These are phyloP conservation scores for Arachnopeziza araneosa DNA, from an alignment of 2,329 filamentous ascomycete species.

Conservation along the genomic window DNA sequence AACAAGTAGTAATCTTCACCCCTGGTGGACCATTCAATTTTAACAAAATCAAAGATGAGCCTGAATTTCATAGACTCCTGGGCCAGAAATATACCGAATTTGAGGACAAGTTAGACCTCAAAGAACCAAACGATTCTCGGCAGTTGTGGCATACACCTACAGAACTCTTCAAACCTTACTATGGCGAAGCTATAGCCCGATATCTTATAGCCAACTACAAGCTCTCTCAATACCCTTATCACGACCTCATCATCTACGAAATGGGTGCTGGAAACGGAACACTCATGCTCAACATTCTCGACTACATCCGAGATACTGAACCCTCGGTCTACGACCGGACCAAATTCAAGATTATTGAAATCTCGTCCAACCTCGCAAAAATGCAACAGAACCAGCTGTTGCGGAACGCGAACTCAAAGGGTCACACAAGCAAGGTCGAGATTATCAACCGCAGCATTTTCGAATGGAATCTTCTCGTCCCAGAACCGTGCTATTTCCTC, in stretches of 20 bases:
- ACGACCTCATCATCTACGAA: slow-evolving; percentile 97
- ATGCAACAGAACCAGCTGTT: slow-evolving; percentile 70
- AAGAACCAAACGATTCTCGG: slow-evolving; percentile 61
- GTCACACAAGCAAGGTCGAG: slow-evolving; percentile 80
- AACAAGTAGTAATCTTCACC: slow-evolving; percentile 92
- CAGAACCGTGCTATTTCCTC: slow-evolving; percentile 92
- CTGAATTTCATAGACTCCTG: slow-evolving; percentile 73
- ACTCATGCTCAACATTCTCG: slow-evolving; percentile 94
- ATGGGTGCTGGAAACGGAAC: slow-evolving; percentile 98
- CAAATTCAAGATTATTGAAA: slow-evolving; percentile 93
- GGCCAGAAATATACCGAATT: slow-evolving; percentile 81
- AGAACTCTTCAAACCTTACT: slow-evolving; percentile 92
- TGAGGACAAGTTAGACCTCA: slow-evolving; percentile 77
- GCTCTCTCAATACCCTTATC: slow-evolving; percentile 86
- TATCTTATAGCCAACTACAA: slow-evolving; percentile 97
- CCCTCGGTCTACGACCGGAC: slow-evolving; percentile 92
- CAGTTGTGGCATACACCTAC: slow-evolving; percentile 99
- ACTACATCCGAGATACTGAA: slow-evolving; percentile 87
- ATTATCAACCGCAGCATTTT: slow-evolving; percentile 95
- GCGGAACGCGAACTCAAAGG: slow-evolving; percentile 59
- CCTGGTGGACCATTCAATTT: slow-evolving; percentile 92
- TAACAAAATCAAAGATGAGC: slow-evolving; percentile 71
- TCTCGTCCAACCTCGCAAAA: slow-evolving; percentile 73
- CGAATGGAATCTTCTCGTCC: slow-evolving; percentile 84
- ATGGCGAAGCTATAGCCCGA: slow-evolving; percentile 93